A percentile compares a stretch with the other conserved stretches of the same genome.
Evolutionary conservation across 2,329 filamentous ascomycete species (phyloP).

Genomic region (Apiospora saccharicola): DNA sequence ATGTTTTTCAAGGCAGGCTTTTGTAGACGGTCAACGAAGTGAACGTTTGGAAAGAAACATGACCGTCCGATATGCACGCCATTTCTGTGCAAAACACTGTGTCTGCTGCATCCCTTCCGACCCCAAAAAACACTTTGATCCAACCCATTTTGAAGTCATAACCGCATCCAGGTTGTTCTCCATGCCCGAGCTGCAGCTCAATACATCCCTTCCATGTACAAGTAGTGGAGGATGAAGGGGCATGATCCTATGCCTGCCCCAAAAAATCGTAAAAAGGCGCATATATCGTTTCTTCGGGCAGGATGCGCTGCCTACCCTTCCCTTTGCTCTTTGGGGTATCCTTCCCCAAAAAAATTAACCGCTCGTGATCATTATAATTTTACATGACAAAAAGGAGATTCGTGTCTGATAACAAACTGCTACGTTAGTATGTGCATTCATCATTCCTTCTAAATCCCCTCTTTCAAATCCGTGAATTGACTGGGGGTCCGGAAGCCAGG

Average conservation of each 20-base stretch:
- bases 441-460: conserved; percentile 13
- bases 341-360: conserved; percentile 9
- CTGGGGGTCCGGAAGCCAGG: conserved; percentile 1
- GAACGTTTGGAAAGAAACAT: not conserved
- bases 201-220: not conserved
- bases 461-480: conserved; percentile 19
- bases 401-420: conserved; percentile 56
- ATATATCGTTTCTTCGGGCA: conserved; percentile 14
- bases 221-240: not conserved
- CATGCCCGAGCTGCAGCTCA: not conserved
- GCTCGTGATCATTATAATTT: conserved; percentile 26
- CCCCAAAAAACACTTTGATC: not conserved
- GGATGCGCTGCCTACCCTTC: not conserved
- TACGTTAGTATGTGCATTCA: conserved; percentile 29
- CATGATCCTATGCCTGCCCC: not conserved
- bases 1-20: not conserved
- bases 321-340: not conserved
- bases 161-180: not conserved
- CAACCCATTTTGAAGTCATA: not conserved
- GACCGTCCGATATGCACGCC: not conserved
- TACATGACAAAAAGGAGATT: conserved; percentile 74
- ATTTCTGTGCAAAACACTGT: not conserved
- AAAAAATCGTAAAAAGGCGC: not conserved
- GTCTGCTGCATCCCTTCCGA: not conserved
- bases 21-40: not conserved